Percentiles rank a stretch among this genome's conserved stretches.
These are phyloP conservation scores for Lactifluus echinatus DNA, from an alignment of 768 basidiomycete genomes.

Conservation along the genomic window DNA sequence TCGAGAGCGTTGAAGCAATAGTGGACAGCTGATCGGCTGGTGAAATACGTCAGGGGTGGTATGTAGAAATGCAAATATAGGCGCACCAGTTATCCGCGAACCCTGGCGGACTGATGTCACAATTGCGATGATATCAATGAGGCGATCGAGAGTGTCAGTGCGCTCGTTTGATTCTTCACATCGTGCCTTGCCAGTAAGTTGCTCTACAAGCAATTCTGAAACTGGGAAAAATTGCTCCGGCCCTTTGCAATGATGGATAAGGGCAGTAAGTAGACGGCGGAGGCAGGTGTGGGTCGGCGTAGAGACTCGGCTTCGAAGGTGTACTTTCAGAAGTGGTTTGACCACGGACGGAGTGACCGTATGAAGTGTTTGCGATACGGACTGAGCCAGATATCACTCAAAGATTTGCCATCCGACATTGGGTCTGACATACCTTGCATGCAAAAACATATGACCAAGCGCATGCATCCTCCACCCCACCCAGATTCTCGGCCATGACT, in stretches of 20 bases:
- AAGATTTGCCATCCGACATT: background rate
- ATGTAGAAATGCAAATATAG: background rate
- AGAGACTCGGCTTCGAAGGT: slow-evolving; percentile 37
- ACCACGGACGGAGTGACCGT: slow-evolving; percentile 62
- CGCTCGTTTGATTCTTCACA: slow-evolving; percentile 13
- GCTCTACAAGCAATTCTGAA: slow-evolving; percentile 43
- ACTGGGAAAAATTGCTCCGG: slow-evolving; percentile 54
- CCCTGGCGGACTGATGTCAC: slow-evolving; percentile 61
- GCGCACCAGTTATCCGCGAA: slow-evolving; percentile 54
- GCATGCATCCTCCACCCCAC: slow-evolving; percentile 49
- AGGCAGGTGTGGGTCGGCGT: slow-evolving; percentile 45
- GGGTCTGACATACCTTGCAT: slow-evolving; percentile 52
- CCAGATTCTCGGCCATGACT: slow-evolving; percentile 44
- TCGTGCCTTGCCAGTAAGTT: slow-evolving; percentile 25
- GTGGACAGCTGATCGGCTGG: slow-evolving; percentile 32
- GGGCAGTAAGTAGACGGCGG: slow-evolving; percentile 66
- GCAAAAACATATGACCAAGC: slow-evolving; percentile 73
- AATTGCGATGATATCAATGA: slow-evolving; percentile 49
- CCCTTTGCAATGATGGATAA: slow-evolving; percentile 75
- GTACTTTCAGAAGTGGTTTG: slow-evolving; percentile 43
- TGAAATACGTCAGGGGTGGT: background rate
- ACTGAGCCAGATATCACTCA: slow-evolving; percentile 34
- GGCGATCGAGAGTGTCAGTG: slow-evolving; percentile 38
- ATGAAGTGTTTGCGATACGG: slow-evolving; percentile 77
- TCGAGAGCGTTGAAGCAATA: slow-evolving; percentile 27